Evolutionary conservation across 78 protist genomes (phyloP), one percentile per base, ranked within the genome.

Genomic region (Chrysochromulina parva): DNA sequence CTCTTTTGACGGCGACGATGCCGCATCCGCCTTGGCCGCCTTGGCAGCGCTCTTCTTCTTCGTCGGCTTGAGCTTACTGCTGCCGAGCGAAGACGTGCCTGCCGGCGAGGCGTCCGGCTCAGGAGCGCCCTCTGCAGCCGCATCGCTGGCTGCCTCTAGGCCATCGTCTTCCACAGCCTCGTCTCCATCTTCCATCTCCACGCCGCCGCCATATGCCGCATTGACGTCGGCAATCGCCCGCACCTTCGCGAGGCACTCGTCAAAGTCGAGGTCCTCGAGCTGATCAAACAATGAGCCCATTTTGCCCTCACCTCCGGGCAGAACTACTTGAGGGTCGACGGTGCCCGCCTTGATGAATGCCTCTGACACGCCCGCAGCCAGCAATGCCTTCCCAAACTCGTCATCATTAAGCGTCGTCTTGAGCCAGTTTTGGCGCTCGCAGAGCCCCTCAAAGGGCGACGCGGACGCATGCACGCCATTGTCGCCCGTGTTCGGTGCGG

Each of bases 401-500:
- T 59, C 66, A 20, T 14, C 66, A 20, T 59, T 20, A 20, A 59
- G 66, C 66, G 66, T 11, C 24, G 17, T 20, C 78, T 48, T 62
- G 19, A 59, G 50, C 91, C 85, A 88, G 26, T 38, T 71, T 1
- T n/a, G 0, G 47, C 91, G 91, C 52, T 71, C 80, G 80, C 28
- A 14, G 52, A 71, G 48, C 53, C 53, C 80, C 80, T 71, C 80
- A 20, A 92, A 52, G 22, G 94, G 94, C 24, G 87, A 57, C 22
- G 94, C 94, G n/a, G 60, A 26, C n/a, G 94, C 94, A 55, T 92
- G 94, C 55, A 92, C 88, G 52, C 80, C 86, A 82, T 92, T 92
- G 88, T 92, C 91, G 38, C 76, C 62, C 38, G 10, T 14, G 52
- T 71, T 71, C 19, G 93, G 94, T 89, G 52, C 76, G 22, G 3